Base-by-base conservation (phyloP, 345 rosid genomes). In the Draba incana region DNA sequence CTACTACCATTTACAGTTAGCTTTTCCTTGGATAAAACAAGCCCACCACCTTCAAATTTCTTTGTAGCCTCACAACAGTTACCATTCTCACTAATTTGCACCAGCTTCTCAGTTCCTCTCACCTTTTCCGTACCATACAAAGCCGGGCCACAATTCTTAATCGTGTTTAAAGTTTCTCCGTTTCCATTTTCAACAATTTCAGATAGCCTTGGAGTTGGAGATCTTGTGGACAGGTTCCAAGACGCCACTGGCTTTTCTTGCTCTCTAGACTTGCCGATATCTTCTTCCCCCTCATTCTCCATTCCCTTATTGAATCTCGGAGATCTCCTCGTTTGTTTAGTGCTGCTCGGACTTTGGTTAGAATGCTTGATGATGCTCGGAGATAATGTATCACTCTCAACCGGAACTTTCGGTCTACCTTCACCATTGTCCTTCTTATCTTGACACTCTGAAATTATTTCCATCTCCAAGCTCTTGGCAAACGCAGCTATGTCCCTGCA, bases 321-420 rank as follows among this genome's bases (percentile, higher is more conserved):
- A 60, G 84, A 81, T 66, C 57, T 76, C 74, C 78, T 81, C 39
- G n/a, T 48, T 4, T 20, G 56, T 62, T 51, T 57, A 39, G 56
- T 53, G 15, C 60, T 57, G 39, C 63, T 45, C 16, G 57, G 30
- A 57, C 37, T 42, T 27, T 64, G 66, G 27, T 59, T 30, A 31
- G 47, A 65, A n/a, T 8, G 6, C 57, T 20, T 25, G 47, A 30
- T 31, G 38, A 30, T 31, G 38, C 48, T 57, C 57, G 71, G 50
- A 48, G 70, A 30, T 41, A 49, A 57, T 28, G 45, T 10, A 72
- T 38, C 74, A 54, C 45, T 57, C 8, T 69, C 72, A 47, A 35
- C 47, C 46, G 45, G 35, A 44, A 25, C 37, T 53, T 44, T 44
- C 10, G 46, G 28, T 61, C 39, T 61, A 46, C 38, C 69, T 37